Evolutionary conservation across 179 eudicot genomes (phyloP).

Genomic region (Beta macrorhiza): DNA sequence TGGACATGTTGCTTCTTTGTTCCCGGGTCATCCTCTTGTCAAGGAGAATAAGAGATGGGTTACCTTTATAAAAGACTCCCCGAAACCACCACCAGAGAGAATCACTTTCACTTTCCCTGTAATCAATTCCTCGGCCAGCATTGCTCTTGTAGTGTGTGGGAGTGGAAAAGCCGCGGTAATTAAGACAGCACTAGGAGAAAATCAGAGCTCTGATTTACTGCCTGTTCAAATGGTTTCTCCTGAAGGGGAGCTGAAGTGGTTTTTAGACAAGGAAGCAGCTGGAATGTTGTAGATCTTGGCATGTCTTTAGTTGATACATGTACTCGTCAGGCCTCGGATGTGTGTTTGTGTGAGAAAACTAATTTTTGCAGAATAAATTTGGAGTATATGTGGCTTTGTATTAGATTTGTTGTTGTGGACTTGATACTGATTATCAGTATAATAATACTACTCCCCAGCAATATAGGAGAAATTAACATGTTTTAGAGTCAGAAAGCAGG

Average conservation of each 20-base stretch:
- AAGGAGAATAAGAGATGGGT: conserved; percentile 68
- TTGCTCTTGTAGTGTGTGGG: conserved; percentile 65
- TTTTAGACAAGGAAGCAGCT: conserved; percentile 70
- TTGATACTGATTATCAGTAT: background rate
- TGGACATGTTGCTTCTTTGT: conserved; percentile 85
- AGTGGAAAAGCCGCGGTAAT: conserved; percentile 57
- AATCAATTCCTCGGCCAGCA: conserved; percentile 73
- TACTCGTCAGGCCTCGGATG: background rate
- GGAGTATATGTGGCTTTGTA: background rate
- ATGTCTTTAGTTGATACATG: background rate
- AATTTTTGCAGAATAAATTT: conserved; percentile 7
- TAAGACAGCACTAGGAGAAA: conserved; percentile 39
- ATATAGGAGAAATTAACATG: background rate
- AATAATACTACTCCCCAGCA: background rate
- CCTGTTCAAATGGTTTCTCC: conserved; percentile 76
- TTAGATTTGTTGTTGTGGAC: background rate
- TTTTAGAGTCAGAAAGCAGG: background rate
- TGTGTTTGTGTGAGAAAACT: background rate
- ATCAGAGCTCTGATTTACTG: conserved; percentile 36
- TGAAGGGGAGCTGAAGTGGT: conserved; percentile 65
- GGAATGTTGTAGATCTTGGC: conserved; percentile 39
- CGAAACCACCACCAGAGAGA: conserved; percentile 79
- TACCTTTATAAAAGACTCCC: conserved; percentile 72
- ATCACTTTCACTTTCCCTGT: conserved; percentile 85
- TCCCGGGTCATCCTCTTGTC: conserved; percentile 73